A percentile compares a stretch with the other conserved stretches of the same genome.
These are phyloP conservation scores for Mycena kentingensis DNA, from an alignment of 768 basidiomycete species.

Conservation along the genomic window DNA sequence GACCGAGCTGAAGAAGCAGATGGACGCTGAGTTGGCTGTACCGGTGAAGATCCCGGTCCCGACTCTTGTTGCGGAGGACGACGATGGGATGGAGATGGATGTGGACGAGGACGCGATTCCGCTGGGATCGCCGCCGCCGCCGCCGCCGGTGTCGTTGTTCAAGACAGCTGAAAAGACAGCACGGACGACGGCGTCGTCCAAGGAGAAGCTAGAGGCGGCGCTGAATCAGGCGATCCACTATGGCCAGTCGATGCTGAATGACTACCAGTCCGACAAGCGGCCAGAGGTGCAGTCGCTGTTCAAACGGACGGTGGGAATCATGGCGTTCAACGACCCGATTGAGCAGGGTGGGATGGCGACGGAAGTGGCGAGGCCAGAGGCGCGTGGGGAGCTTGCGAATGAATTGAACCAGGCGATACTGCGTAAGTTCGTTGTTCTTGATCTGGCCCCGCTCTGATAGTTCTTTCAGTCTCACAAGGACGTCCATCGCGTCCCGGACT, in stretches of 20 bases:
- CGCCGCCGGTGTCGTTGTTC: constrained; percentile 27
- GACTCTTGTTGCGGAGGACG: constrained; percentile 31
- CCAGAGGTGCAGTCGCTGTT: constrained; percentile 67
- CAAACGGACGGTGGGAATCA: constrained; percentile 74
- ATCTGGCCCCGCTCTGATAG: background rate
- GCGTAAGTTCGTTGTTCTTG: constrained; percentile 47
- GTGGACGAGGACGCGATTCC: constrained; percentile 44
- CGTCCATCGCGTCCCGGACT: constrained; percentile 69
- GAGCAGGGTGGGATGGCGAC: constrained; percentile 66
- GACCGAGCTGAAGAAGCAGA: constrained; percentile 65
- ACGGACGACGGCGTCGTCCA: constrained; percentile 17
- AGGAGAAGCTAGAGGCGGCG: constrained; percentile 53
- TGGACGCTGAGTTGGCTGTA: constrained; percentile 42
- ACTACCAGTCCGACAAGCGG: constrained; percentile 65
- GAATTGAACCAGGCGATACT: constrained; percentile 84
- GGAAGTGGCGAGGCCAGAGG: constrained; percentile 67
- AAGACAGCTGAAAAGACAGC: constrained; percentile 23
- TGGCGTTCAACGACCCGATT: constrained; percentile 77
- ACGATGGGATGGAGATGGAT: constrained; percentile 64
- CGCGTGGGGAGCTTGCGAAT: constrained; percentile 65
- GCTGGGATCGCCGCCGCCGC: constrained; percentile 15
- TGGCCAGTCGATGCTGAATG: constrained; percentile 68
- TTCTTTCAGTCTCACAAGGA: constrained; percentile 69
- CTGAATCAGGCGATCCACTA: constrained; percentile 71
- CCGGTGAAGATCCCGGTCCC: too few species aligned